Evolutionary conservation across 805 yeast species (phyloP).

Genomic region (Wickerhamomyces sydowiorum): DNA sequence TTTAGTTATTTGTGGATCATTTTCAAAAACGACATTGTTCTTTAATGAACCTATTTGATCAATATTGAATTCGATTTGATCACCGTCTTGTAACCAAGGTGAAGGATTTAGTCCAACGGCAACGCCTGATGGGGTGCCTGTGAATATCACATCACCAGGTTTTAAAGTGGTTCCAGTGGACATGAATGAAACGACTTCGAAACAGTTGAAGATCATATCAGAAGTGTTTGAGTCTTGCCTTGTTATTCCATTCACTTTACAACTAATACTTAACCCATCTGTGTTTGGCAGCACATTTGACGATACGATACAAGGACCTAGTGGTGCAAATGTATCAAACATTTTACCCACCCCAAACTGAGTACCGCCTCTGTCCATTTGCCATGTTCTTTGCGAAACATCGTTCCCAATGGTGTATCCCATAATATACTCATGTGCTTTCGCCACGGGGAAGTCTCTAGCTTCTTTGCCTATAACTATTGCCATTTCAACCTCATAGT

Average conservation of each 20-base stretch:
- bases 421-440: conserved; percentile 41
- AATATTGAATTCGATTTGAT: conserved; percentile 35
- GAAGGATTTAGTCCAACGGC: conserved; percentile 41
- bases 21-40: conserved; percentile 31
- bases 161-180: conserved; percentile 45
- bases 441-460: conserved; percentile 33
- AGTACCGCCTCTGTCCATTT: conserved; percentile 1
- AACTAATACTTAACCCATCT: conserved; percentile 28
- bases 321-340: conserved; percentile 53
- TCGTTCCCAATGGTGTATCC: conserved; percentile 54
- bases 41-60: conserved; percentile 37
- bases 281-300: conserved; percentile 22
- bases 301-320: conserved; percentile 49
- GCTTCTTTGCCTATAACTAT: conserved; percentile 48
- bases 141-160: conserved; percentile 49
- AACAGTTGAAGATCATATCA: conserved; percentile 45
- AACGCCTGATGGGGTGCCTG: conserved; percentile 54
- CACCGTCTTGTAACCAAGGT: conserved; percentile 39
- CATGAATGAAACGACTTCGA: conserved; percentile 37
- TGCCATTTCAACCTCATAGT: conserved; percentile 51
- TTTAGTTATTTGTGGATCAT: too few relatives aligned
- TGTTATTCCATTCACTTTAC: conserved; percentile 42
- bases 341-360: conserved; percentile 35
- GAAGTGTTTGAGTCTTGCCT: conserved; percentile 40
- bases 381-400: conserved; percentile 33